These are phyloP conservation scores for Jaenimonas drosophilae DNA, from an alignment of 208 protist genomes.

Conservation along the genomic window DNA sequence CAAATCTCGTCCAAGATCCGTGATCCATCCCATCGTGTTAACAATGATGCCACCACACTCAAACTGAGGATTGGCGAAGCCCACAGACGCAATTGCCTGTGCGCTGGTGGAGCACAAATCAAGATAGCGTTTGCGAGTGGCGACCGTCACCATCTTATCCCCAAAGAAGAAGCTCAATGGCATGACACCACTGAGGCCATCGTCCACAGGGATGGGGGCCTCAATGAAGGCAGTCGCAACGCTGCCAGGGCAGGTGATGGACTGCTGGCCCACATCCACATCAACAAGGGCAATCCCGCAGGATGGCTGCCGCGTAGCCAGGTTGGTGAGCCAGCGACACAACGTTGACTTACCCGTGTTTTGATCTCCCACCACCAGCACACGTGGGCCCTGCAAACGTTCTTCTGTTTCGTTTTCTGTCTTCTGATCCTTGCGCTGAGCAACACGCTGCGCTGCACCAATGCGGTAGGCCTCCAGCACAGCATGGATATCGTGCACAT, in stretches of 20 bases:
- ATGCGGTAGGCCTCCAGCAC: slow-evolving; percentile 34
- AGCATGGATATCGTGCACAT: slow-evolving; percentile 39
- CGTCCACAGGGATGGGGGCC: slow-evolving; percentile 42
- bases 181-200: slow-evolving; percentile 62
- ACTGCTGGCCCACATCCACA: slow-evolving; percentile 61
- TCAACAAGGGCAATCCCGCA: slow-evolving; percentile 59
- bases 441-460: slow-evolving; percentile 14
- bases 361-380: slow-evolving; percentile 63
- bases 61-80: slow-evolving; percentile 30
- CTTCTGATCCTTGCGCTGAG: not conserved
- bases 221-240: slow-evolving; percentile 55
- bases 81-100: slow-evolving; percentile 38
- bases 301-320: slow-evolving; percentile 20
- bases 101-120: slow-evolving; percentile 54
- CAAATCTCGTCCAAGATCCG: slow-evolving; percentile 38
- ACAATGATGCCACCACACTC: slow-evolving; percentile 61
- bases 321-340: slow-evolving; percentile 52
- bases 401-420: not conserved
- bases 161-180: slow-evolving; percentile 79
- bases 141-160: slow-evolving; percentile 21
- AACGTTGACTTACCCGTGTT: slow-evolving; percentile 59
- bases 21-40: slow-evolving; percentile 66
- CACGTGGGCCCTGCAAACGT: slow-evolving; percentile 28
- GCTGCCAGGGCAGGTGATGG: slow-evolving; percentile 63
- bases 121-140: slow-evolving; percentile 66